Base-by-base conservation (phyloP, 2,329 filamentous ascomycete species). In the Colletotrichum tropicale region DNA sequence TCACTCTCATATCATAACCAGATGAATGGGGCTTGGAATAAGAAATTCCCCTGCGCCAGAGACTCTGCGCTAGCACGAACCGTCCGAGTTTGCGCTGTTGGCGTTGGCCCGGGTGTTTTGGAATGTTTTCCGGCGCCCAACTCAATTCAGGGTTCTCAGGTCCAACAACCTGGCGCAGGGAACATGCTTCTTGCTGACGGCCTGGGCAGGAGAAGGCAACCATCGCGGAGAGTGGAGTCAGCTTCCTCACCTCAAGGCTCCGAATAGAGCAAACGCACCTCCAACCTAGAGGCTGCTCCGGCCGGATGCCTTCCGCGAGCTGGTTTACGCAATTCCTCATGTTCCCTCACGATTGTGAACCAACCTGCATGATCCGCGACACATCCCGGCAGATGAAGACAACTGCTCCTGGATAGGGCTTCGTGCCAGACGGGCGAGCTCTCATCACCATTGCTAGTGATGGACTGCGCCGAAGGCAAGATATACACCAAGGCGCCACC, bases 141-240 rank as follows among this genome's bases (percentile, higher is more conserved):
- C 43, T 68, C 58, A 52, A 65, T 28, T 52, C 70, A 61, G 70
- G 36, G 56, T 65, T 74, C 64, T 48, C 26, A 55, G 66, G 43
- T 68, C 65, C 70, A 74, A 68, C 43, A 52, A 55, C 70, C 70
- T 65, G 74, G 74, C 70, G 66, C 70, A 75, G 48, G 70, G 70
- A 56, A 75, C 43, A 75, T 73, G 70, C 64, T 52, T 68, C 65
- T 55, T 65, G 36, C 26, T 36, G 7, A 24, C 55, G 24, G 52
- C 12, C 61, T 43, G 52, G 55, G 69, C 62, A 71, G 21, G 21
- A 52, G 21, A 68, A 15, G 60, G 34, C 56, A 66, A 74, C 68
- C 74, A 74, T 69, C 43, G 70, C 24, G 74, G 69, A 52, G 64
- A 66, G 70, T 74, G 74, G 70, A 30, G 69, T 58, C 36, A 8